Evolutionary conservation across 352 stramenopile species (phyloP).

Genomic region (Phytophthora pinifolia): DNA sequence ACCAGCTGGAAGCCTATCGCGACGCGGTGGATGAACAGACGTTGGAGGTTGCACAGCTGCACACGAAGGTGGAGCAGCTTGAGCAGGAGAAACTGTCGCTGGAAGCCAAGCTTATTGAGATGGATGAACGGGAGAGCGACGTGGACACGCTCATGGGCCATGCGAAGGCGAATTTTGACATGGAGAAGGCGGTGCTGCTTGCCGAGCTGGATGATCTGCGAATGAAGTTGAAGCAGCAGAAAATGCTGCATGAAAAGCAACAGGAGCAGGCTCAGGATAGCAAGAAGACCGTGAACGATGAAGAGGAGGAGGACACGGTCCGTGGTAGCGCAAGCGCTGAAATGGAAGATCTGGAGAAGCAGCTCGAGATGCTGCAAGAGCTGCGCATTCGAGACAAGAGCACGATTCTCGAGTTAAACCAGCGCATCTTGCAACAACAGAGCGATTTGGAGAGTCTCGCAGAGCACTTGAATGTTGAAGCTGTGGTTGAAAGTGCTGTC

Average conservation of each 20-base stretch:
- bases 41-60: constrained; percentile 62
- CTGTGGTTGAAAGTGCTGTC: constrained; percentile 33
- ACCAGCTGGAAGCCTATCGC: constrained; percentile 52
- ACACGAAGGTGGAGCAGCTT: constrained; percentile 50
- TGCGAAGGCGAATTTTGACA: constrained; percentile 48
- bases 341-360: constrained; percentile 50
- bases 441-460: constrained; percentile 59
- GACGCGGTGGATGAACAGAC: constrained; percentile 66
- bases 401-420: constrained; percentile 56
- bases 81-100: constrained; percentile 55
- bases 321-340: constrained; percentile 5
- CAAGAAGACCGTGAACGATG: constrained; percentile 4
- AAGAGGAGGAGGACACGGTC: constrained; percentile 7
- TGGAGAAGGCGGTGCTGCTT: constrained; percentile 51
- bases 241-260: constrained; percentile 39
- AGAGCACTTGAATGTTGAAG: constrained; percentile 51
- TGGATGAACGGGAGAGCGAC: constrained; percentile 66
- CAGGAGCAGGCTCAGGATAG: constrained; percentile 33
- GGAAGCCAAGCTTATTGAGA: constrained; percentile 72
- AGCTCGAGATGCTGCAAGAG: constrained; percentile 69
- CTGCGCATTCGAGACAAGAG: constrained; percentile 63
- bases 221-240: constrained; percentile 38
- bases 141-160: constrained; percentile 53
- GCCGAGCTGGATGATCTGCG: constrained; percentile 46
- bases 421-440: constrained; percentile 57